These are phyloP conservation scores for Botrytis cinerea DNA, from an alignment of 2,329 filamentous ascomycete species.

Conservation along the genomic window DNA sequence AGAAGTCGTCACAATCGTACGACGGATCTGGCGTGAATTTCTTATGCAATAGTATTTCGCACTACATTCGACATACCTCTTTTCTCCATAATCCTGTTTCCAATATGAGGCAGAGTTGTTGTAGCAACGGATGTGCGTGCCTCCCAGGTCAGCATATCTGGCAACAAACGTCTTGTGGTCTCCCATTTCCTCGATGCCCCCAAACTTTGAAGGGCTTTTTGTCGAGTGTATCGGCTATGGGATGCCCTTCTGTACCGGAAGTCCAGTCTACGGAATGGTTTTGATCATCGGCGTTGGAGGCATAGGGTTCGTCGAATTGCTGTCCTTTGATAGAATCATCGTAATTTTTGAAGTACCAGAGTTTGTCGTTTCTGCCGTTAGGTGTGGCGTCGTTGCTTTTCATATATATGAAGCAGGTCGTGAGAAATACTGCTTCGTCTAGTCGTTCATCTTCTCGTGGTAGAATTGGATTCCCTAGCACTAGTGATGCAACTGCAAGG, in stretches of 20 bases:
- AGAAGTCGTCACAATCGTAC: background rate
- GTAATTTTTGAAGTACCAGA: background rate
- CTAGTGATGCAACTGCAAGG: background rate
- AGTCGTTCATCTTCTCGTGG: background rate
- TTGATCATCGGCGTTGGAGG: background rate
- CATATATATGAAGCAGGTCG: background rate
- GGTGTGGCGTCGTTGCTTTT: background rate
- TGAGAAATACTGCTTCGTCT: background rate
- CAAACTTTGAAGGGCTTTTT: background rate
- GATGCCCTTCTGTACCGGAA: background rate
- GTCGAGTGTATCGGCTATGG: background rate
- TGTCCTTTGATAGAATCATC: background rate
- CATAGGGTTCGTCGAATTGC: background rate
- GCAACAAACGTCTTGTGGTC: background rate
- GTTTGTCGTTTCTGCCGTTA: background rate
- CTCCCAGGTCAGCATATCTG: background rate
- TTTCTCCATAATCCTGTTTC: background rate
- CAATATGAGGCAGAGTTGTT: background rate
- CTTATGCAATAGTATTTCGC: background rate
- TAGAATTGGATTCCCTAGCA: background rate
- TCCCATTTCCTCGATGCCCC: background rate
- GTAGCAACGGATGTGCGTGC: background rate
- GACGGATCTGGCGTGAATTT: background rate
- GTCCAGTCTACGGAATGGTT: background rate
- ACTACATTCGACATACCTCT: background rate